Percentiles rank a stretch among this genome's conserved stretches.
These are phyloP conservation scores for Aegilops umbellulata DNA, from an alignment of 176 grass and related monocot species.

Conservation along the genomic window DNA sequence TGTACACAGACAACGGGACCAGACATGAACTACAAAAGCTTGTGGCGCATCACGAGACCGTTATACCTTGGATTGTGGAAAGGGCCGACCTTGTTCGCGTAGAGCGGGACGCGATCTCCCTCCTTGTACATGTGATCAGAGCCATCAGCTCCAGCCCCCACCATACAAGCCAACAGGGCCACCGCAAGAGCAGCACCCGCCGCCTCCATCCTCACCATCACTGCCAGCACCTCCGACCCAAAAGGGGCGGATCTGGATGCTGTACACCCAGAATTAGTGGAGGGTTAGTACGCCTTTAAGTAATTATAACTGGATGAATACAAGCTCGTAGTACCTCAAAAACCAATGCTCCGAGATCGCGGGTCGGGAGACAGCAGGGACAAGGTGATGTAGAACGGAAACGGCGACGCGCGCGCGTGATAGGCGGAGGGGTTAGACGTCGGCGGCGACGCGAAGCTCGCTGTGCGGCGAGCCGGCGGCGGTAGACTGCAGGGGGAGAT, in stretches of 20 bases:
- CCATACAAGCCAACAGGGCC: constrained; percentile 45
- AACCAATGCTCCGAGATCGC: not conserved
- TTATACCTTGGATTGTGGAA: constrained; percentile 95
- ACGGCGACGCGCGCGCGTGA: not conserved
- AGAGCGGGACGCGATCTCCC: constrained; percentile 77
- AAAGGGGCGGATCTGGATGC: not conserved
- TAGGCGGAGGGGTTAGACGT: not conserved
- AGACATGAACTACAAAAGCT: constrained; percentile 6
- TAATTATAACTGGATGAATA: not conserved
- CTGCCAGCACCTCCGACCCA: constrained; percentile 1
- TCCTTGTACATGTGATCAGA: constrained; percentile 82
- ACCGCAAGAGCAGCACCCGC: constrained; percentile 28
- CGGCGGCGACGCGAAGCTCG: not conserved
- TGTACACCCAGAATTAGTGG: not conserved
- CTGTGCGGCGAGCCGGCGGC: not conserved
- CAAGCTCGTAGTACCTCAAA: not conserved
- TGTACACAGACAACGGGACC: not conserved
- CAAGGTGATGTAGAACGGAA: not conserved
- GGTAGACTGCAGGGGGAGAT: not conserved
- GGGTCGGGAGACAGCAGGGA: not conserved
- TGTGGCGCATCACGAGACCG: not conserved
- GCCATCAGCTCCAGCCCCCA: constrained; percentile 54
- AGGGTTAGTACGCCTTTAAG: not conserved
- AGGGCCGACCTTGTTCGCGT: constrained; percentile 89
- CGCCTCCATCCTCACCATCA: constrained; percentile 17